phyloP scores from a whole-genome alignment of 306 rosid species.

The Lathyrus oleraceus region DNA sequence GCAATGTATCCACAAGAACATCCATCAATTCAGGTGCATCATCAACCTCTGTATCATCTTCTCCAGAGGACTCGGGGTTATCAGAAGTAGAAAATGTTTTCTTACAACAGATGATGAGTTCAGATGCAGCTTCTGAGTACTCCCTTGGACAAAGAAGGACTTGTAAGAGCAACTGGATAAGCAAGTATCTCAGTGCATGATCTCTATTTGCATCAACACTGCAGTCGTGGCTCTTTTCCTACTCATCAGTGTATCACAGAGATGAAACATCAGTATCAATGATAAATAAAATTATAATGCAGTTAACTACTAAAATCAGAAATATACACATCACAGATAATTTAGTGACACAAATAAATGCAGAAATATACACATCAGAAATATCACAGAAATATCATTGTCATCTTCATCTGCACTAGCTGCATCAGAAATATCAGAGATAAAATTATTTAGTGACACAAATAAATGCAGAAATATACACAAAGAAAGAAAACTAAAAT shows the following conservation, averaged over 20 bases:
- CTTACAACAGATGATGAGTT: constrained; percentile 77
- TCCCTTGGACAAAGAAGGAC: constrained; percentile 83
- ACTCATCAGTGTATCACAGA: constrained; percentile 35
- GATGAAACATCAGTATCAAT: neutral
- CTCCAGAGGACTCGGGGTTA: constrained; percentile 63
- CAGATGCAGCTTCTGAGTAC: constrained; percentile 80
- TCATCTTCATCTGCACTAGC: too few species aligned
- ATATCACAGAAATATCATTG: too few species aligned
- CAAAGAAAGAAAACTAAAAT: neutral
- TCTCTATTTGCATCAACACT: constrained; percentile 56
- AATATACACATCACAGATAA: too few species aligned
- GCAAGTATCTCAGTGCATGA: constrained; percentile 82
- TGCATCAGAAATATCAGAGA: too few species aligned
- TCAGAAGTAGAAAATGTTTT: constrained; percentile 66
- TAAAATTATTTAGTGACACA: neutral
- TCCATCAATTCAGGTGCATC: constrained; percentile 73
- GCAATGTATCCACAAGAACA: constrained; percentile 93
- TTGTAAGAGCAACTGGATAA: constrained; percentile 86
- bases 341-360: neutral
- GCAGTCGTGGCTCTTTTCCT: constrained; percentile 72
- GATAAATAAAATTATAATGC: constrained; percentile 4
- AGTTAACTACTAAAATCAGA: neutral
- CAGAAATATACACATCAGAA: neutral
- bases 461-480: constrained; percentile 1
- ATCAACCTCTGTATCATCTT: constrained; percentile 61